phyloP scores from a whole-genome alignment of 2,329 filamentous ascomycete species.

The Diaporthe amygdali region DNA sequence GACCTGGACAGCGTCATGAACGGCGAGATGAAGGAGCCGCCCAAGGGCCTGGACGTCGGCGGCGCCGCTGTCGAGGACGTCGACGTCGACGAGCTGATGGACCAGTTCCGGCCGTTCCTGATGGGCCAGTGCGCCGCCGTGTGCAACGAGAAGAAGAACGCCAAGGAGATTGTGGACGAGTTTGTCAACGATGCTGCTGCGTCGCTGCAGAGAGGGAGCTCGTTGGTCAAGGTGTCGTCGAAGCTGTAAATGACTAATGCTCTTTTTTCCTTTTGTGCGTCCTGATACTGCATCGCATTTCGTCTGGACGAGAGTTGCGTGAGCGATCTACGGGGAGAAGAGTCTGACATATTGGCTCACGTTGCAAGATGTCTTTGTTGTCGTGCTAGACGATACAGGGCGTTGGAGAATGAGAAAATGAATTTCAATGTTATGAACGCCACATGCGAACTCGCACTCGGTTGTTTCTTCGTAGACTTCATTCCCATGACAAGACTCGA shows the following conservation, averaged over 20 bases:
- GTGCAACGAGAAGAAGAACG: constrained; percentile 88
- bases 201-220: constrained; percentile 71
- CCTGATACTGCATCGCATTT: neutral
- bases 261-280: neutral
- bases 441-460: neutral
- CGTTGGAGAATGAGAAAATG: constrained; percentile 14
- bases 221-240: constrained; percentile 59
- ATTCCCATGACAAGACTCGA: neutral
- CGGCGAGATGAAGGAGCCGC: constrained; percentile 69
- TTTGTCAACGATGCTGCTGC: constrained; percentile 82
- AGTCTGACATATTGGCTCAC: neutral
- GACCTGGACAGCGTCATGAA: constrained; percentile 83
- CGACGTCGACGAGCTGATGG: constrained; percentile 84
- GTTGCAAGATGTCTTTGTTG: constrained; percentile 9
- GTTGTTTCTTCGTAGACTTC: too few relatives aligned
- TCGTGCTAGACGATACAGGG: constrained; percentile 11
- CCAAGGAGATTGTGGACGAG: constrained; percentile 93
- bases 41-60: constrained; percentile 68
- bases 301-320: neutral
- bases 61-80: constrained; percentile 68
- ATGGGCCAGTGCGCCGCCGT: constrained; percentile 98
- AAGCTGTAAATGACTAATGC: constrained; percentile 63
- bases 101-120: constrained; percentile 87
- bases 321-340: neutral
- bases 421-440: neutral